Percentiles rank a stretch among this genome's conserved stretches.
Conservation (phyloP, 257 asterid species). For the Nicotiana tabacum region DNA sequence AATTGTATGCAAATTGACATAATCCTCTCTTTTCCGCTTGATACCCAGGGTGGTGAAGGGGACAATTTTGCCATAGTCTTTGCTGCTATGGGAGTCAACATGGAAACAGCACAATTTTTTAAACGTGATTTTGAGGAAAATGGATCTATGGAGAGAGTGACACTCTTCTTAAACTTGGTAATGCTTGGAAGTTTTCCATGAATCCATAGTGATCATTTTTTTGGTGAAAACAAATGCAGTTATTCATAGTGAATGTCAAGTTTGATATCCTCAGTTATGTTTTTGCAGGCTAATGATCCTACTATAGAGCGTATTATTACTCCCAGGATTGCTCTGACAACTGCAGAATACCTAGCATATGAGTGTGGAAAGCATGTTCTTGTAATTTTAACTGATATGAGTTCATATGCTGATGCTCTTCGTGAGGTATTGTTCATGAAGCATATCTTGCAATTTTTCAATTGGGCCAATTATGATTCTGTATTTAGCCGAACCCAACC, state of each 20-base stretch:
- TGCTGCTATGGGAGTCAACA: constrained; percentile 99
- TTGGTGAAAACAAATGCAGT: constrained; percentile 1
- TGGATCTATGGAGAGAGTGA: constrained; percentile 99
- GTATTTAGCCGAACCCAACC: neutral
- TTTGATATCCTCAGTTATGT: neutral
- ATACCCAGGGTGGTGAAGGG: constrained; percentile 65
- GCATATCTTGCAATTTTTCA: neutral
- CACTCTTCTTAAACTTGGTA: constrained; percentile 93
- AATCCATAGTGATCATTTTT: neutral
- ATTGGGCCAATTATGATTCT: neutral
- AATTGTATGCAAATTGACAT: neutral
- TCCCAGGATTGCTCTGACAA: constrained; percentile 95
- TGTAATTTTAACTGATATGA: constrained; percentile 98
- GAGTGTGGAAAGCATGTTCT: constrained; percentile 98
- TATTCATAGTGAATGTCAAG: neutral
- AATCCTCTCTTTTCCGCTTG: constrained; percentile 18
- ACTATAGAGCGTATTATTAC: constrained; percentile 95
- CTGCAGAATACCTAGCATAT: constrained; percentile 94
- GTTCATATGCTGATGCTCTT: constrained; percentile 99
- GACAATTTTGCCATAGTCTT: constrained; percentile 98
- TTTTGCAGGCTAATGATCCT: constrained; percentile 89
- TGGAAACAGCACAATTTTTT: constrained; percentile 98
- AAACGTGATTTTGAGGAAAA: constrained; percentile 99
- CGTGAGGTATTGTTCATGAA: constrained; percentile 70
- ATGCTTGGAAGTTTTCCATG: constrained; percentile 1